Evolutionary conservation across 768 basidiomycete species (phyloP).

Genomic region (Phaeotremella skinneri): DNA sequence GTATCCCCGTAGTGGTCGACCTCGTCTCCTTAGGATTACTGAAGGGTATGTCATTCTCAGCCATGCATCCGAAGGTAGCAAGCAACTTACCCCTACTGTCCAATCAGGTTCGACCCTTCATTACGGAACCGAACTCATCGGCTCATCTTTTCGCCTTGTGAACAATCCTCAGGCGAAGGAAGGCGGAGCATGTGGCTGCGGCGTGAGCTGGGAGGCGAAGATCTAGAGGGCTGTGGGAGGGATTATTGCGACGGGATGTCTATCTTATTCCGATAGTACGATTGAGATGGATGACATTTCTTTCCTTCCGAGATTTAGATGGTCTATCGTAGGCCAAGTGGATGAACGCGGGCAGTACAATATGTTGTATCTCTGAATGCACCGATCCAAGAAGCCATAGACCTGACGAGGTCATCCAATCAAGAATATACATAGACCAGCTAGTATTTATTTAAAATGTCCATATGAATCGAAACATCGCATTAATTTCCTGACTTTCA

Average conservation of each 20-base stretch:
- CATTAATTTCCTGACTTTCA: background rate
- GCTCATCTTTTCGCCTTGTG: conserved; percentile 76
- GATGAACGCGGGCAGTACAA: no score
- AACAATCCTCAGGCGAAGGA: conserved; percentile 84
- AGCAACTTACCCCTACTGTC: conserved; percentile 2
- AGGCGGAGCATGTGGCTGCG: conserved; percentile 88
- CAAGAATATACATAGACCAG: no score
- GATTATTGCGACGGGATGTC: background rate
- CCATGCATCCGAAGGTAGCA: background rate
- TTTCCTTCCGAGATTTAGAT: no score
- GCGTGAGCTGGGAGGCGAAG: conserved; percentile 91
- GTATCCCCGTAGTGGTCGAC: conserved; percentile 67
- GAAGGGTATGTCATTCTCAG: conserved; percentile 56
- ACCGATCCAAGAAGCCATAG: no score
- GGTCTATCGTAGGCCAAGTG: no score
- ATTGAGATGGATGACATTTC: no score
- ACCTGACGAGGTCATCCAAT: no score
- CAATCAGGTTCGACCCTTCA: conserved; percentile 70
- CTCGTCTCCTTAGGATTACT: conserved; percentile 77
- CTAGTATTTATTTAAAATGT: background rate
- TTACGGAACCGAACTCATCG: conserved; percentile 91
- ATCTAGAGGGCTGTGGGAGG: conserved; percentile 22
- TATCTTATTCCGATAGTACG: no score
- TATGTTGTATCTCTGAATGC: no score
- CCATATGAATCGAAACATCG: background rate